Base-by-base conservation (phyloP, 495 filamentous ascomycete genomes). In the Viridothelium virens region DNA sequence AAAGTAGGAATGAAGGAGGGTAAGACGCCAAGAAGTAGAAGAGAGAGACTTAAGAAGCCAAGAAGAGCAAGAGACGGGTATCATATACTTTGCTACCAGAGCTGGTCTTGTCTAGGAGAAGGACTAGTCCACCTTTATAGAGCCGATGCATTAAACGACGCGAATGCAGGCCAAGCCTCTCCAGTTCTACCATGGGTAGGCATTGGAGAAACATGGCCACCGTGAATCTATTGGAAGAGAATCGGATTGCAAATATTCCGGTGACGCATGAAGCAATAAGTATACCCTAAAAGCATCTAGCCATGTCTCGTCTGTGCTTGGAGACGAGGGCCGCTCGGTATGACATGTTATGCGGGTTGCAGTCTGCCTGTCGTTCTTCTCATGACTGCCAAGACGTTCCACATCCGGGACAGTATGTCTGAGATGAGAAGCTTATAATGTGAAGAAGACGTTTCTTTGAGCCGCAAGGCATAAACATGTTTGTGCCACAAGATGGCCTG, bases 401-500 rank as follows among this genome's bases (percentile, higher is more conserved):
- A 59, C 18, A 14, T 34, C 14, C 31, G 53, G 53, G 31, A 59
- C 18, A 14, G 10, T 18, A 18, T 36, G 31, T 59, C 53, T 10
- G 53, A 33, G 7, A 36, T 34, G 14, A 7, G 36, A 59, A 59
- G 53, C 53, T 59, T 59, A 33, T 34, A 34, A 36, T 14, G n/a
- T n/a, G 9, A 18, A 59, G 18, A 18, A 9, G 25, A 7, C 5
- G 53, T 59, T 59, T 59, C 53, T 59, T 36, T 33, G 53, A 59
- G n/a, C 53, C 31, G 53, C 53, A 59, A 34, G 53, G 53, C 53
- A 59, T 59, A 59, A 59, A 34, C 53, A 59, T 36, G 53, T 59
- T 59, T 0, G 53, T 36, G 14, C 53, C 11, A 36, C 6, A 14
- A 59, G 53, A 59, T 14, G 4, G 14, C 2, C 31, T 59, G 53